Evolutionary conservation across 345 rosid species (phyloP).

Genomic region (Kernera saxatilis): DNA sequence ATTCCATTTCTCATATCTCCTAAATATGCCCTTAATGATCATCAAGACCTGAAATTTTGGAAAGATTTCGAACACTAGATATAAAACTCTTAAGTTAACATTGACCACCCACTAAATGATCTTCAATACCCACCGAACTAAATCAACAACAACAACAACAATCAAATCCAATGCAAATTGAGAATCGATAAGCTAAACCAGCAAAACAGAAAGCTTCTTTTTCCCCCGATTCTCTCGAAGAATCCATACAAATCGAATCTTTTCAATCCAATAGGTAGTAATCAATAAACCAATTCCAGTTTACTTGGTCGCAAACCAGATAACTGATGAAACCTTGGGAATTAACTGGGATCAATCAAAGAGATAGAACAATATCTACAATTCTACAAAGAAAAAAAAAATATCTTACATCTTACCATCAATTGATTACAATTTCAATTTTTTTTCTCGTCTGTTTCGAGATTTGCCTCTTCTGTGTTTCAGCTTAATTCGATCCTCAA

Average conservation of each 20-base stretch:
- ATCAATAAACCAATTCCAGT: neutral
- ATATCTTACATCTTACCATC: neutral
- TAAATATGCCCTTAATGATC: slow-evolving; percentile 74
- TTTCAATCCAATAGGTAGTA: neutral
- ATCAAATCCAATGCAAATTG: neutral
- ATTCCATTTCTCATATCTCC: slow-evolving; percentile 84
- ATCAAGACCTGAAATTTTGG: slow-evolving; percentile 37
- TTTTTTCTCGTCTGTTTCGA: neutral
- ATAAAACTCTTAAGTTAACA: neutral
- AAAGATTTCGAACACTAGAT: neutral
- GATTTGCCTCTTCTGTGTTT: neutral
- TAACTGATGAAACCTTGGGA: neutral
- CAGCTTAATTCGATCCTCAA: neutral
- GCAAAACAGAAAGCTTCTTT: neutral
- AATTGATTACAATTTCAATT: neutral
- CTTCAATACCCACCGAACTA: neutral
- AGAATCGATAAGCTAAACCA: neutral
- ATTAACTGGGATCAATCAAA: neutral
- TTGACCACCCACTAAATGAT: neutral
- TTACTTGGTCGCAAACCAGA: neutral
- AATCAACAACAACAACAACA: neutral
- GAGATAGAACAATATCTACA: neutral
- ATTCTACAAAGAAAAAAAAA: neutral
- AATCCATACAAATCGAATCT: neutral
- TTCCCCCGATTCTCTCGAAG: neutral